A percentile compares a stretch with the other conserved stretches of the same genome.
Conservation (phyloP, 2,329 filamentous ascomycete genomes). For the Aureobasidium namibiae region DNA sequence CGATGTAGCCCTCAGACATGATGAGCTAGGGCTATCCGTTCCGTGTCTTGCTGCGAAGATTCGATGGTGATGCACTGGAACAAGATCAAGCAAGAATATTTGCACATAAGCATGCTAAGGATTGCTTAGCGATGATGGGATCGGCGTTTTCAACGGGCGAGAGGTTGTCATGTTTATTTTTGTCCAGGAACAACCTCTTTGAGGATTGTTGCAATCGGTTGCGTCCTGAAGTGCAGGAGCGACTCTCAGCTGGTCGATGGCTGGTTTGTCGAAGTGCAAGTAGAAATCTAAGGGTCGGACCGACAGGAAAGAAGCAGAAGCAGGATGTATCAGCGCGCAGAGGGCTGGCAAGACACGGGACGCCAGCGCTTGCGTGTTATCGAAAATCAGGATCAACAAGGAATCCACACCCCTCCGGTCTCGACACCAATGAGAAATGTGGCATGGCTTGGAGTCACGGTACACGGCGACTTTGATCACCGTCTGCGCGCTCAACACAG, state of each 20-base stretch:
- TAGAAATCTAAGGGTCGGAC: not conserved
- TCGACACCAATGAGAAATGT: not conserved
- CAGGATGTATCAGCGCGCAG: not conserved
- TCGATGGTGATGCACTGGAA: not conserved
- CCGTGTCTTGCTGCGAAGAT: not conserved
- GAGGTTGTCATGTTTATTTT: not conserved
- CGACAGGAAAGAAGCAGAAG: not conserved
- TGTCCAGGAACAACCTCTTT: not conserved
- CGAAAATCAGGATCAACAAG: slow-evolving; percentile 7
- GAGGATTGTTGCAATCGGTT: not conserved
- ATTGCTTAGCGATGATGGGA: not conserved
- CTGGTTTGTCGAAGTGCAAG: not conserved
- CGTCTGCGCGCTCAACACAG: not conserved
- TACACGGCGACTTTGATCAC: not conserved
- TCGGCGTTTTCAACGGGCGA: not conserved
- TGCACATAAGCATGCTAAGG: slow-evolving; percentile 6
- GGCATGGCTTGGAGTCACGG: not conserved
- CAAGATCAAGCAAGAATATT: not conserved
- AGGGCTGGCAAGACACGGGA: not conserved
- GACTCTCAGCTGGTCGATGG: not conserved
- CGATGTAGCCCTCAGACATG: not conserved
- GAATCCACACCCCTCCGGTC: not conserved
- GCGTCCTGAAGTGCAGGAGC: not conserved
- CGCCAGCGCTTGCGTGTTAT: not conserved
- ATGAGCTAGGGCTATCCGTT: not conserved